Evolutionary conservation across 176 grass and related monocot genomes (phyloP).

Genomic region (Oryza glaberrima): DNA sequence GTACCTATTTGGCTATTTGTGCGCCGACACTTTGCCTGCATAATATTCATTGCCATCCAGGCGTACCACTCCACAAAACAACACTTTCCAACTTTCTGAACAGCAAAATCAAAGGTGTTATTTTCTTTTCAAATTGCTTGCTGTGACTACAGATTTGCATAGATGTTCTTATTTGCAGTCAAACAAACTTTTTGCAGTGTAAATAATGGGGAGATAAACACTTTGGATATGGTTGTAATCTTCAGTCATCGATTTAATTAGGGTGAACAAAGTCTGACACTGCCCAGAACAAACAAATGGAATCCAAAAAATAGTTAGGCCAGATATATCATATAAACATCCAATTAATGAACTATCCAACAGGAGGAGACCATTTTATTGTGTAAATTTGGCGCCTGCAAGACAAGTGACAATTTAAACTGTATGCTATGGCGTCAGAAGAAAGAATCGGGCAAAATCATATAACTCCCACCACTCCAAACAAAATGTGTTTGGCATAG

Average conservation of each 20-base stretch:
- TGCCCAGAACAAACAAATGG: slow-evolving; percentile 5
- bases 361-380: slow-evolving; percentile 36
- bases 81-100: no score
- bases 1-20: no score
- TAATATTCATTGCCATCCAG: no score
- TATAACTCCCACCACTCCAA: slow-evolving; percentile 31
- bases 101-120: no score
- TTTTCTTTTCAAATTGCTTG: background rate
- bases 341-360: slow-evolving; percentile 27
- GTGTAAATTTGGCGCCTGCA: slow-evolving; percentile 29
- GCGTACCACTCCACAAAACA: no score
- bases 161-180: no score
- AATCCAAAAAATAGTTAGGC: slow-evolving; percentile 35
- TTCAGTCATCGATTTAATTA: background rate
- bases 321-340: slow-evolving; percentile 30
- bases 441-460: slow-evolving; percentile 48
- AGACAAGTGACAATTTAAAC: slow-evolving; percentile 12
- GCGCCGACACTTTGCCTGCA: no score
- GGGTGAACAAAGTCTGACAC: background rate
- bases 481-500: slow-evolving; percentile 17
- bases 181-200: background rate
- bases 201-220: background rate
- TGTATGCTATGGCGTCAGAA: slow-evolving; percentile 1
- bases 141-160: background rate
- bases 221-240: background rate